A percentile compares a stretch with the other conserved stretches of the same genome.
phyloP scores from a whole-genome alignment of 345 rosid species.

The Eucalyptus melliodora region DNA sequence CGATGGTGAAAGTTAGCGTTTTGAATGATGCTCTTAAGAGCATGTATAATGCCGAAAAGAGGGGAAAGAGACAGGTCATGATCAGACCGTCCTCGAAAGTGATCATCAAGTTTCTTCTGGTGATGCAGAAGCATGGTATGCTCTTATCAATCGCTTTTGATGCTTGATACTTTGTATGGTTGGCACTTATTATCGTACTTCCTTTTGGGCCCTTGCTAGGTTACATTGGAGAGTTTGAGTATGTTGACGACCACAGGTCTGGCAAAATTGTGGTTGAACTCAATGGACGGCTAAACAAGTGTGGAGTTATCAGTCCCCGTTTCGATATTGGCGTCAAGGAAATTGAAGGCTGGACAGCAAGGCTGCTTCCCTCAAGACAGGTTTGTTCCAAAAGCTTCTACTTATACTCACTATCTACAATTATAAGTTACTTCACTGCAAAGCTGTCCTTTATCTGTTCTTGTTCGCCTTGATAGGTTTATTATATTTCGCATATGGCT shows the following conservation, averaged over 20 bases:
- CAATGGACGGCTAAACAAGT: slow-evolving; percentile 6
- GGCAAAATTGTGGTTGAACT: slow-evolving; percentile 9
- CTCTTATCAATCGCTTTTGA: background rate
- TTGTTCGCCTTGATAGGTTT: background rate
- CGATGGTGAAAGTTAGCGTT: slow-evolving; percentile 10
- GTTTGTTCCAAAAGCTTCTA: background rate
- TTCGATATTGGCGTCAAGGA: slow-evolving; percentile 6
- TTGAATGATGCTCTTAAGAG: slow-evolving; percentile 10
- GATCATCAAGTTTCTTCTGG: slow-evolving; percentile 1
- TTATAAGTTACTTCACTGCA: background rate
- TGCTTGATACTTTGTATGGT: background rate
- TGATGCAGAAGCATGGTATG: slow-evolving; percentile 12
- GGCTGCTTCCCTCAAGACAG: slow-evolving; percentile 10
- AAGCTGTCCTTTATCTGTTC: background rate
- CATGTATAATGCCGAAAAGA: slow-evolving; percentile 6
- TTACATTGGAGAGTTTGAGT: slow-evolving; percentile 6
- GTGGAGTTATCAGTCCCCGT: slow-evolving; percentile 10
- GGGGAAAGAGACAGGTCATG: slow-evolving; percentile 7
- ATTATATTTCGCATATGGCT: background rate
- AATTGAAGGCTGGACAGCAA: slow-evolving; percentile 10
- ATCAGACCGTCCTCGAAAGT: slow-evolving; percentile 9
- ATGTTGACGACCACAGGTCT: slow-evolving; percentile 2
- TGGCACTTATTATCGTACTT: background rate
- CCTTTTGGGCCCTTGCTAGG: background rate
- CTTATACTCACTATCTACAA: background rate